These are phyloP conservation scores for Fraxinus velutina DNA, from an alignment of 305 asterid genomes.

Conservation along the genomic window DNA sequence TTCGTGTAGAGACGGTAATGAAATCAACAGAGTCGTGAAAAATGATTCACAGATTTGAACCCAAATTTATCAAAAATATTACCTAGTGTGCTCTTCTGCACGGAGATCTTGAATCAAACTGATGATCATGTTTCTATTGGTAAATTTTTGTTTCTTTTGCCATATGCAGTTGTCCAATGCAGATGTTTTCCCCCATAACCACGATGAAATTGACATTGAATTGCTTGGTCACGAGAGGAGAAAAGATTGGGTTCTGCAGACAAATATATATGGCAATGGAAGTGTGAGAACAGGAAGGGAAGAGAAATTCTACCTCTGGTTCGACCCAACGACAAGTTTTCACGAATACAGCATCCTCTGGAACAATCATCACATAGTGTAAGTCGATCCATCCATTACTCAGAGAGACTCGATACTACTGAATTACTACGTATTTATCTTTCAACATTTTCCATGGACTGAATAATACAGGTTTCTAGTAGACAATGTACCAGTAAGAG, in stretches of 20 bases:
- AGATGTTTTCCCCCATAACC: conserved; percentile 66
- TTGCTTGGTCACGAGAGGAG: conserved; percentile 78
- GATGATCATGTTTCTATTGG: not conserved
- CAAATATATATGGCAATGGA: conserved; percentile 88
- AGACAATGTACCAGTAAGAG: conserved; percentile 71
- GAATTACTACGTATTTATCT: not conserved
- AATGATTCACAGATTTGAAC: not conserved
- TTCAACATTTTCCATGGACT: not conserved
- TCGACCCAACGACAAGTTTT: conserved; percentile 62
- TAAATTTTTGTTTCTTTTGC: not conserved
- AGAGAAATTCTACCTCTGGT: conserved; percentile 88
- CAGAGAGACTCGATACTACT: not conserved
- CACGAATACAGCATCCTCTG: conserved; percentile 78
- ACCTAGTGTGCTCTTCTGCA: not conserved
- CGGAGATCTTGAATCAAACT: not conserved
- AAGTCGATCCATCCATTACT: conserved; percentile 13
- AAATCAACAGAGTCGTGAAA: not conserved
- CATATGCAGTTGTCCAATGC: conserved; percentile 60
- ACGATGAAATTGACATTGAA: conserved; percentile 75
- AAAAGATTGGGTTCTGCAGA: conserved; percentile 77
- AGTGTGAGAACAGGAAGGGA: conserved; percentile 78
- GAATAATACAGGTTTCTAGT: conserved; percentile 51
- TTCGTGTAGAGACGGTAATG: not conserved
- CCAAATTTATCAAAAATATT: not conserved
- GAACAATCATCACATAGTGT: conserved; percentile 76